Evolutionary conservation across 2,329 filamentous ascomycete genomes (phyloP).

Genomic region (Penicillium paneum): DNA sequence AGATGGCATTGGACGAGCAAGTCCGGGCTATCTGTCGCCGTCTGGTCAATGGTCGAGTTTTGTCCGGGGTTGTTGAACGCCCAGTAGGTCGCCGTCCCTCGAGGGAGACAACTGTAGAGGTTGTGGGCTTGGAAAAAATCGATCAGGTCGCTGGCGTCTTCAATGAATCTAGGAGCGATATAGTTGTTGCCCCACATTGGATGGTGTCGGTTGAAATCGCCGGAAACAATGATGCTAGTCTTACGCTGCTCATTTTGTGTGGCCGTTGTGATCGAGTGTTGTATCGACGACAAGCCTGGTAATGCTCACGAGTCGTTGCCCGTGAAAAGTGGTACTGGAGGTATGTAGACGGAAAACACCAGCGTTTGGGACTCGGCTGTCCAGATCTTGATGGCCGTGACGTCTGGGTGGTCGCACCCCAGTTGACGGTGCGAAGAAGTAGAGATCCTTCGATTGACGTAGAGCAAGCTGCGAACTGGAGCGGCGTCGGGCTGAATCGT

Average conservation of each 20-base stretch:
- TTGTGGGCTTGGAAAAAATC: slow-evolving; percentile 15
- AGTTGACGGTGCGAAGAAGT: too few relatives aligned
- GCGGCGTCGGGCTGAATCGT: too few relatives aligned
- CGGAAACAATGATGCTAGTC: neutral
- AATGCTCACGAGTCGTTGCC: neutral
- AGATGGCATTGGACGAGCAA: slow-evolving; percentile 19
- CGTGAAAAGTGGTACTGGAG: neutral
- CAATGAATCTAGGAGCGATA: neutral
- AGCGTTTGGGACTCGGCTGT: neutral
- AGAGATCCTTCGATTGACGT: too few relatives aligned
- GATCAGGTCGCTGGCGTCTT: slow-evolving; percentile 13
- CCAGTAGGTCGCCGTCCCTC: slow-evolving; percentile 8
- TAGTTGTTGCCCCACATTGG: slow-evolving; percentile 10
- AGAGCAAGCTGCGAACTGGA: too few relatives aligned
- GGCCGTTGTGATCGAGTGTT: neutral
- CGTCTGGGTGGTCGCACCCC: too few relatives aligned
- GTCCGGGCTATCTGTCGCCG: slow-evolving; percentile 8
- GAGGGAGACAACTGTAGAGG: slow-evolving; percentile 13
- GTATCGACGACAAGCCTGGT: neutral
- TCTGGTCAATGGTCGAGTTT: slow-evolving; percentile 13
- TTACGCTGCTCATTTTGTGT: neutral
- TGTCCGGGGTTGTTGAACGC: slow-evolving; percentile 6
- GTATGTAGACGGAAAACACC: neutral
- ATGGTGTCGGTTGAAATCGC: slow-evolving; percentile 14
- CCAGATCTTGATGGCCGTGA: neutral